Base-by-base conservation (phyloP, 306 rosid genomes). In the Gastrolobium bilobum region DNA sequence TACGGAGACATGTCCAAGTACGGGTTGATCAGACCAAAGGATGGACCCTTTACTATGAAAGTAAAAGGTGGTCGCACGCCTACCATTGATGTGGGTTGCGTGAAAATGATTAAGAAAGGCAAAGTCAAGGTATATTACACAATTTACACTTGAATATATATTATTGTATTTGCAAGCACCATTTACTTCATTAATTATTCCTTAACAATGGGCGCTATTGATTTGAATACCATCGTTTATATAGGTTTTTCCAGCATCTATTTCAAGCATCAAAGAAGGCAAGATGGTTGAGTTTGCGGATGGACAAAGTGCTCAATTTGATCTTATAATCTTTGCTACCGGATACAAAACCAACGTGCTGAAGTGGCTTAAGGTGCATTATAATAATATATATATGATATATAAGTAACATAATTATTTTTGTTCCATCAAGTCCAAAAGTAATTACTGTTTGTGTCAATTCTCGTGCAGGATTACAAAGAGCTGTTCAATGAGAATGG, bases 281-380 rank as follows among this genome's bases (percentile, higher is more conserved):
- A 60, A 73, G 9, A 35, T 2, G 0, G 34, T 83, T 15, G 77
- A 80, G 37, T 90, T 92, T 62, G 88, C 52, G 0, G 78, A 92
- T 67, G 93, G 91, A 14, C 43, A 20, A 40, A 6, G 3, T 3
- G 70, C 54, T 13, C 38, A 40, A 35, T 88, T 84, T 70, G 94
- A 90, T n/a, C 78, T 78, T 2, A 92, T 92, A 13, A 39, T 92
- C 47, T 90, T 92, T 72, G 93, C 97, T 4, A 92, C 97, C 0
- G 97, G 94, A 39, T 92, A 90, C 69, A 88, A 30, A 38, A 87
- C 72, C 84, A 85, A 80, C 3, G 93, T 92, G 61, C 56, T 68
- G 2, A 83, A 85, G 0, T 92, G 94, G 97, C 94, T 90, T 2
- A 71, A 90, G 97, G 94, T 91, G 68, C 3, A 10, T 37, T 1